Base-by-base conservation (phyloP, 495 filamentous ascomycete species). In the Penicillium paradoxum region DNA sequence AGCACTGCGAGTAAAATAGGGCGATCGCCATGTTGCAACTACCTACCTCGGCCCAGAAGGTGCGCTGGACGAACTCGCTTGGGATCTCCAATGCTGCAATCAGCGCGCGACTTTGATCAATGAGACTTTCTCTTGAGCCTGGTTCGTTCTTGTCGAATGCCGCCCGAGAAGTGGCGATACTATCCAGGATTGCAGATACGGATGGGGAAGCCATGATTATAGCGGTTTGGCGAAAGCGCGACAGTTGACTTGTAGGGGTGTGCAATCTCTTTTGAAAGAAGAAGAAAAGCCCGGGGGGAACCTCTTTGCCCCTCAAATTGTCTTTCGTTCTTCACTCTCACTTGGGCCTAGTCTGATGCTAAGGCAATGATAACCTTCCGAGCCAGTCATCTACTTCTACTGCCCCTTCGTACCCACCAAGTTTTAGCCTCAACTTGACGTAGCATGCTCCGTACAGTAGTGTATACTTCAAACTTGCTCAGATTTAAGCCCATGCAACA, bases 31-130 rank as follows among this genome's bases (percentile, higher is more conserved):
- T 10, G 3, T 9, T 47, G 24, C 22, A 15, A 9, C 21, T 19
- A 34, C 58, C 60, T 29, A 72, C 71, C 55, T 73, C 71, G n/a
- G 71, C 71, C 69, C 69, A 73, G 48, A 69, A 69, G 15, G 59
- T 73, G 24, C 70, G 68, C 51, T 68, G 67, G 4, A 73, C 48
- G 21, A 67, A 66, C 37, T 71, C 70, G 42, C 66, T 71, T 0
- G 70, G 68, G 11, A 71, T 61, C 33, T 73, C 66, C 6, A 71
- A 37, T 9, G 61, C 57, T 0, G 66, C 49, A 38, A 66, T 54
- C 9, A 71, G 52, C 21, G 68, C 63, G 15, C 66, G 61, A 4
- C 70, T 62, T 33, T 65, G 60, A 21, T 68, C 67, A 29, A 73
- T 60, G 4, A 73, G 57, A 37, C 60, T 53, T 53, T 73, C 68